These are phyloP conservation scores for Xylogone sp. DNA, from an alignment of 2,329 filamentous ascomycete genomes.

Conservation along the genomic window DNA sequence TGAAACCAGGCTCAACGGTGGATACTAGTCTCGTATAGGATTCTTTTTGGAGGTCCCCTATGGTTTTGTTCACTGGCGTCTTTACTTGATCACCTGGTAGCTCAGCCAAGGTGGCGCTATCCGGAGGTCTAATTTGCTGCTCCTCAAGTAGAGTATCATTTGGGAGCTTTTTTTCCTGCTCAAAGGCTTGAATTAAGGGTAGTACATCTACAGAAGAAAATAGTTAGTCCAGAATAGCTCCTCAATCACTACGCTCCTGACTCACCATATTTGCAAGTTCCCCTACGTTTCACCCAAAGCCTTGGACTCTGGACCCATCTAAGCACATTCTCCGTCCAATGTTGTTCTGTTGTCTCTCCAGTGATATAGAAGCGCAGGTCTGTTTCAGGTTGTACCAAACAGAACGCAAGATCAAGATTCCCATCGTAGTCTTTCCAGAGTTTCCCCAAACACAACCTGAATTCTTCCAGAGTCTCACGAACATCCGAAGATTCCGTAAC, in stretches of 20 bases:
- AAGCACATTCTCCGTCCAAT: background rate
- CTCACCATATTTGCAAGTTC: background rate
- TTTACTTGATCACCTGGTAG: too few species aligned
- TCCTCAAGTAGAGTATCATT: too few species aligned
- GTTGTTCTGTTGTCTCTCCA: background rate
- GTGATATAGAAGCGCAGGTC: background rate
- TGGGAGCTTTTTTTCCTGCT: too few species aligned
- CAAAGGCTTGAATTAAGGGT: background rate
- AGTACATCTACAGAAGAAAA: background rate
- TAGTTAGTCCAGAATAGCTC: too few species aligned
- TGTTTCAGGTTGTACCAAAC: background rate
- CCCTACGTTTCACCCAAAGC: background rate
- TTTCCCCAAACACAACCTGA: background rate
- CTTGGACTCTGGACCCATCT: background rate
- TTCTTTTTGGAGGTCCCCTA: conserved; percentile 13
- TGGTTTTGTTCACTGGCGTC: background rate
- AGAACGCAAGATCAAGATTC: background rate
- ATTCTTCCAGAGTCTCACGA: background rate
- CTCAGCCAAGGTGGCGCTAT: too few species aligned
- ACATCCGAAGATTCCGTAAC: background rate
- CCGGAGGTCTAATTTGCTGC: too few species aligned
- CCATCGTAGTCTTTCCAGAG: background rate
- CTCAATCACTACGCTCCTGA: too few species aligned
- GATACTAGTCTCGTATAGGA: conserved; percentile 18
- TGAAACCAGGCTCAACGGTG: conserved; percentile 21